Evolutionary conservation across 2,329 filamentous ascomycete species (phyloP).

Genomic region (Xylaria arbuscula): DNA sequence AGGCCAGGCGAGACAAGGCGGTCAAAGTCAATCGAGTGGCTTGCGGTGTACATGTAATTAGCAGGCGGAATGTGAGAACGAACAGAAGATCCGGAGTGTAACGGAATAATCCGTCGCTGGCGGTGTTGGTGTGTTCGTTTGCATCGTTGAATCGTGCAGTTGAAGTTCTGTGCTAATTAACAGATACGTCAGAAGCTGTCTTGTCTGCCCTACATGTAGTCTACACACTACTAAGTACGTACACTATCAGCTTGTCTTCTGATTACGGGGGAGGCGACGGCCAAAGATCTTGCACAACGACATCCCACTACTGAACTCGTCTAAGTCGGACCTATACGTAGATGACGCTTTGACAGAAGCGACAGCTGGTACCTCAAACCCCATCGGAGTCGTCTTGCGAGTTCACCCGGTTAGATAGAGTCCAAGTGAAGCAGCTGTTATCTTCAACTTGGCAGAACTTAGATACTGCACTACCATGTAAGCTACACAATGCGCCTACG

Average conservation of each 20-base stretch:
- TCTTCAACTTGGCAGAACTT: no score
- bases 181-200: not conserved
- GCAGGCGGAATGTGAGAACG: not conserved
- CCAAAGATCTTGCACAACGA: no score
- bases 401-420: not conserved
- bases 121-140: not conserved
- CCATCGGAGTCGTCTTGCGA: not conserved
- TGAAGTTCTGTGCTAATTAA: constrained; percentile 8
- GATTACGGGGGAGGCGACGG: no score
- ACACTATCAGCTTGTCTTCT: no score
- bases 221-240: not conserved
- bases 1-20: constrained; percentile 34
- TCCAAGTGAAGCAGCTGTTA: not conserved
- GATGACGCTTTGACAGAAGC: not conserved
- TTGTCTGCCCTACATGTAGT: no score
- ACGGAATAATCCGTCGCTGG: constrained; percentile 26
- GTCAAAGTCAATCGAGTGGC: constrained; percentile 29
- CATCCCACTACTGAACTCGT: no score
- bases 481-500: not conserved
- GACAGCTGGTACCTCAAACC: not conserved
- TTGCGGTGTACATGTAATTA: not conserved
- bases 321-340: not conserved
- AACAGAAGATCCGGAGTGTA: not conserved
- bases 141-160: not conserved
- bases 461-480: not conserved